Conservation (phyloP, 768 basidiomycete genomes). For the Neoboletus brunneissimus region DNA sequence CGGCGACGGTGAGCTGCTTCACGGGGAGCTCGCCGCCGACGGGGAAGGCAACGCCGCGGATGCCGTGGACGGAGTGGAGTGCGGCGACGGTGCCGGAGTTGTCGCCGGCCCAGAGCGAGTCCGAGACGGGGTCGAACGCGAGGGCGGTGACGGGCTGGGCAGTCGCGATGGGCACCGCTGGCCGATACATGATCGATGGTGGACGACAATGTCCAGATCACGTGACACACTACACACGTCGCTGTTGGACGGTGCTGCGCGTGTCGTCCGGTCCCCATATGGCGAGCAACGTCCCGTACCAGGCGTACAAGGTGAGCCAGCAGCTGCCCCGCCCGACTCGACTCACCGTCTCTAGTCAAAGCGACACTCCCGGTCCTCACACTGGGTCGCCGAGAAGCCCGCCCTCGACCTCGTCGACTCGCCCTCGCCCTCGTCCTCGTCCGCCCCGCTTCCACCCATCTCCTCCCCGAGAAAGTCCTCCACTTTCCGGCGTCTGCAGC, state of each 20-base stretch:
- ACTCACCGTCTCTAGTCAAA: slow-evolving; percentile 47
- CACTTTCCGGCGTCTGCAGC: slow-evolving; percentile 53
- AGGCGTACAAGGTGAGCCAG: too few species aligned
- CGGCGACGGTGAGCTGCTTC: slow-evolving; percentile 72
- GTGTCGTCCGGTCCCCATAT: background rate
- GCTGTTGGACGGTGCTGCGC: too few species aligned
- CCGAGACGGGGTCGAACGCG: slow-evolving; percentile 87
- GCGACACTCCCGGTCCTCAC: slow-evolving; percentile 38
- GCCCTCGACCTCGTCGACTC: slow-evolving; percentile 9
- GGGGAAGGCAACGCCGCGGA: slow-evolving; percentile 70
- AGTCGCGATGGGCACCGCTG: slow-evolving; percentile 13
- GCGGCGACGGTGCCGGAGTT: slow-evolving; percentile 68
- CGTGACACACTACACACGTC: slow-evolving; percentile 10
- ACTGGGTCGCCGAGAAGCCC: slow-evolving; percentile 24
- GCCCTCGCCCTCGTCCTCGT: slow-evolving; percentile 8
- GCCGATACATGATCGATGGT: slow-evolving; percentile 19
- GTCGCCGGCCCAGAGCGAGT: slow-evolving; percentile 84
- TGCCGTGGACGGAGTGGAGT: slow-evolving; percentile 59
- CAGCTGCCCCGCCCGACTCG: too few species aligned
- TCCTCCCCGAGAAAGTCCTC: slow-evolving; percentile 35
- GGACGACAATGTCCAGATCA: slow-evolving; percentile 1
- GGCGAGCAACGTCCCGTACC: slow-evolving; percentile 41
- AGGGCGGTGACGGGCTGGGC: slow-evolving; percentile 66
- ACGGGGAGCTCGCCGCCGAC: slow-evolving; percentile 69
- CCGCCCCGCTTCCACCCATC: slow-evolving; percentile 1